These are phyloP conservation scores for Candida palmyrensis DNA, from an alignment of 805 yeast species.

Conservation along the genomic window DNA sequence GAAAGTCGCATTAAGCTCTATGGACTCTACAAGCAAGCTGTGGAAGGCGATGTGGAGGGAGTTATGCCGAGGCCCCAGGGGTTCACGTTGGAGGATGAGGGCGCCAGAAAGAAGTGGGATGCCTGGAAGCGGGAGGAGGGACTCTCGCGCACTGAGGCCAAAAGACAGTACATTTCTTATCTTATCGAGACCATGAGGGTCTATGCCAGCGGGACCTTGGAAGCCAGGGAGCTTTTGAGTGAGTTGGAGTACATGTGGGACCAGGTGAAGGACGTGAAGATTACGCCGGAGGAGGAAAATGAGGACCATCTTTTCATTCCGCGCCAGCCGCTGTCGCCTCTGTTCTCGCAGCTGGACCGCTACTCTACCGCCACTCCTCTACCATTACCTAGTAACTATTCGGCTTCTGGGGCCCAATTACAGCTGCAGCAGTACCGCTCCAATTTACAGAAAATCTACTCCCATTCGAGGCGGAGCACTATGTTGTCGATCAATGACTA, in stretches of 20 bases:
- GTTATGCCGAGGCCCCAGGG: conserved; percentile 66
- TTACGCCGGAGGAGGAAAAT: conserved; percentile 24
- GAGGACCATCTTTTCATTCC: conserved; percentile 22
- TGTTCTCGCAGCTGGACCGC: conserved; percentile 32
- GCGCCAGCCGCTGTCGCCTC: conserved; percentile 29
- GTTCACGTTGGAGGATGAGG: conserved; percentile 53
- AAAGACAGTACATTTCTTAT: conserved; percentile 60
- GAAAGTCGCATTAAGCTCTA: conserved; percentile 63
- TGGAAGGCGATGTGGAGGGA: conserved; percentile 77
- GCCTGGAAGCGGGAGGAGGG: conserved; percentile 82
- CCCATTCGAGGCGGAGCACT: conserved; percentile 38
- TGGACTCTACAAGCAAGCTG: conserved; percentile 85
- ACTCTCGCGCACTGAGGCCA: conserved; percentile 63
- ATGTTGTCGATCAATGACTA: conserved; percentile 31
- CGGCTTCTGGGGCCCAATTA: conserved; percentile 13
- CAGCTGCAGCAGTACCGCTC: conserved; percentile 25
- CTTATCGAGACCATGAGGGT: conserved; percentile 68
- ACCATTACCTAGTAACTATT: conserved; percentile 23
- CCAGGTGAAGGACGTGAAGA: conserved; percentile 51
- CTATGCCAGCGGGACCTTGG: conserved; percentile 63
- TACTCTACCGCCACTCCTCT: conserved; percentile 33
- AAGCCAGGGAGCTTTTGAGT: conserved; percentile 56
- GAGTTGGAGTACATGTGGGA: conserved; percentile 76
- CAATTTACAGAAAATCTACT: conserved; percentile 38
- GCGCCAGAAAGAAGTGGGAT: conserved; percentile 72